phyloP scores from a whole-genome alignment of 192 early-diverging fungal species.

The Geranomyces michiganensis region DNA sequence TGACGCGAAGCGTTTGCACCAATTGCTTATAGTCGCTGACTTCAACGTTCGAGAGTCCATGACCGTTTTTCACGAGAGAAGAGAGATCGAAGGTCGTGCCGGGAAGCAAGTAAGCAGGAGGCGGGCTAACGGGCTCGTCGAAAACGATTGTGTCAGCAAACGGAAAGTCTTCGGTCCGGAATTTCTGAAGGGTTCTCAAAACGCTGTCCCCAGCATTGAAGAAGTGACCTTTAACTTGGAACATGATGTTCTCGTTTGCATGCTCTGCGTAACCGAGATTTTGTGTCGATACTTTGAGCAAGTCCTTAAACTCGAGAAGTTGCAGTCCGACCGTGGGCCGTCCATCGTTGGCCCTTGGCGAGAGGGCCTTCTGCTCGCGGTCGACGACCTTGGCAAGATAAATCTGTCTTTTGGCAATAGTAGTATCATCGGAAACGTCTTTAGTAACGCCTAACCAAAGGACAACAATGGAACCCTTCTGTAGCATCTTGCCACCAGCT shows the following conservation, averaged over 20 bases:
- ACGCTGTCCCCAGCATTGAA: slow-evolving; percentile 18
- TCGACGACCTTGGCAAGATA: slow-evolving; percentile 24
- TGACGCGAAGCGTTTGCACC: not conserved
- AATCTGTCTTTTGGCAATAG: not conserved
- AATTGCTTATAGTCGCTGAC: not conserved
- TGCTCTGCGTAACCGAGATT: not conserved
- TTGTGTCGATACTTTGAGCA: not conserved
- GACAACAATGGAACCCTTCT: slow-evolving; percentile 17
- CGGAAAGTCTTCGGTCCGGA: slow-evolving; percentile 8
- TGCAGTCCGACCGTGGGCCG: slow-evolving; percentile 14
- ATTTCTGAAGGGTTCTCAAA: slow-evolving; percentile 4
- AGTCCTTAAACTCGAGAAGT: slow-evolving; percentile 3
- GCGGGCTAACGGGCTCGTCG: not conserved
- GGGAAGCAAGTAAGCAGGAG: slow-evolving; percentile 6
- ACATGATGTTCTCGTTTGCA: not conserved
- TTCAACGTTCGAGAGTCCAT: not conserved
- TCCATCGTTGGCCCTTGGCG: not conserved
- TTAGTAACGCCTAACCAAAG: not conserved
- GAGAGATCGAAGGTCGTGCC: slow-evolving; percentile 19
- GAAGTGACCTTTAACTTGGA: slow-evolving; percentile 22
- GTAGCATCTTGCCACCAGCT: slow-evolving; percentile 25
- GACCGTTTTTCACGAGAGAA: not conserved
- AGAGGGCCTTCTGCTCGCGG: slow-evolving; percentile 6
- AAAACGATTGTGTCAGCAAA: slow-evolving; percentile 3
- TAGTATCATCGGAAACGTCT: not conserved